phyloP scores from a whole-genome alignment of 208 protist species.

The Wallacemonas sp. region DNA sequence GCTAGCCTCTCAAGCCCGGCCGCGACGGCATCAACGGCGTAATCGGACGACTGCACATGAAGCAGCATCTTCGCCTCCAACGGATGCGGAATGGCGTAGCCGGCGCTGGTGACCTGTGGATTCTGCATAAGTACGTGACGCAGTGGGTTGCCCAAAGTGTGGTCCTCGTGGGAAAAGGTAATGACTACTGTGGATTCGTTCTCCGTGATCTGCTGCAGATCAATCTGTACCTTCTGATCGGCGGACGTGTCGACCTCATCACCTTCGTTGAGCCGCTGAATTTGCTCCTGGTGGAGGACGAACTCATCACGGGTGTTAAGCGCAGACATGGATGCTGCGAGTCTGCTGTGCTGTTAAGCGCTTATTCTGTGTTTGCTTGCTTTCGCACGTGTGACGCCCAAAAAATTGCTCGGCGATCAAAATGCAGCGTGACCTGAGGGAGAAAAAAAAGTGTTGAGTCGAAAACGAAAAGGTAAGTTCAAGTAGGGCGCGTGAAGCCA shows the following conservation, averaged over 20 bases:
- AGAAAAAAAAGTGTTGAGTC: too few species aligned
- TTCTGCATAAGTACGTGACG: constrained; percentile 94
- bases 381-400: too few species aligned
- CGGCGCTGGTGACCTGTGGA: constrained; percentile 81
- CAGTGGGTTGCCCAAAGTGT: constrained; percentile 93
- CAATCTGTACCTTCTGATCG: constrained; percentile 88
- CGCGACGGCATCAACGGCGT: constrained; percentile 85
- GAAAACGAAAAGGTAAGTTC: too few species aligned
- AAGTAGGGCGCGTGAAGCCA: too few species aligned
- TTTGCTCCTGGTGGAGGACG: constrained; percentile 88
- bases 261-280: constrained; percentile 87
- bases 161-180: constrained; percentile 90
- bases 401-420: too few species aligned
- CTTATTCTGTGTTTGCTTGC: too few species aligned
- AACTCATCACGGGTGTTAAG: constrained; percentile 83
- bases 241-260: constrained; percentile 91
- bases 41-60: constrained; percentile 88
- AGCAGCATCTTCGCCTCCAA: constrained; percentile 93
- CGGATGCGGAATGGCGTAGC: constrained; percentile 94
- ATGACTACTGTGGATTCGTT: constrained; percentile 77
- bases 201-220: constrained; percentile 82
- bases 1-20: constrained; percentile 81
- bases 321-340: constrained; percentile 34
- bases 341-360: not conserved
- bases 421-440: too few species aligned